Evolutionary conservation across 2,329 filamentous ascomycete genomes (phyloP).

Genomic region (Aspergillus ochraceoroseus): DNA sequence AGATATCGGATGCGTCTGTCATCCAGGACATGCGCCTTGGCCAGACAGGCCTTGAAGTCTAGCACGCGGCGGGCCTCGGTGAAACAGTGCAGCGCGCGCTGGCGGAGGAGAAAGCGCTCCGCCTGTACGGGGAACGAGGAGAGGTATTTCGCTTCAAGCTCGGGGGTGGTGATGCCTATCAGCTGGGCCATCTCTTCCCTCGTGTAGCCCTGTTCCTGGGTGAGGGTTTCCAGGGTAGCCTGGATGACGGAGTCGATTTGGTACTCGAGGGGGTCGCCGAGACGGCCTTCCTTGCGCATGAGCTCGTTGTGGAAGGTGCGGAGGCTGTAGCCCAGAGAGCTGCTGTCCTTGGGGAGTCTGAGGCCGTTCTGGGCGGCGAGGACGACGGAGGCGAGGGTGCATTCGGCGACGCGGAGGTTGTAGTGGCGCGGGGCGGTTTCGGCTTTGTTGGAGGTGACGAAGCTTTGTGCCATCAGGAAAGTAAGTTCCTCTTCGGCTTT

Average conservation of each 20-base stretch:
- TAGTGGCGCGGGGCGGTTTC: slow-evolving; percentile 91
- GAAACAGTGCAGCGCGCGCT: slow-evolving; percentile 87
- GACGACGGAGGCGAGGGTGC: slow-evolving; percentile 74
- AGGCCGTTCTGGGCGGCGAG: slow-evolving; percentile 57
- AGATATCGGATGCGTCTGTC: slow-evolving; percentile 67
- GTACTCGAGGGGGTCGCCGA: slow-evolving; percentile 51
- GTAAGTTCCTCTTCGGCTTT: slow-evolving; percentile 74
- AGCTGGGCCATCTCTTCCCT: slow-evolving; percentile 73
- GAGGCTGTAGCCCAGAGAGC: slow-evolving; percentile 75
- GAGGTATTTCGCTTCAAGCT: slow-evolving; percentile 73
- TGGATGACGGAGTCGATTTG: slow-evolving; percentile 71
- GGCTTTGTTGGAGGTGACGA: slow-evolving; percentile 90
- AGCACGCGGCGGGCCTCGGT: slow-evolving; percentile 81
- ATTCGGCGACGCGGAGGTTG: slow-evolving; percentile 94
- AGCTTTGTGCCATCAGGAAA: slow-evolving; percentile 92
- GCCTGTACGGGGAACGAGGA: slow-evolving; percentile 85
- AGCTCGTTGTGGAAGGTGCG: slow-evolving; percentile 82
- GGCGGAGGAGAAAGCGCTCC: slow-evolving; percentile 78
- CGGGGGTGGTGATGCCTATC: slow-evolving; percentile 62
- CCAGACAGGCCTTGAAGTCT: slow-evolving; percentile 73
- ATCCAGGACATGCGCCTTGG: slow-evolving; percentile 49
- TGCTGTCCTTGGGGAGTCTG: slow-evolving; percentile 69
- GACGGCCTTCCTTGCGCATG: slow-evolving; percentile 53
- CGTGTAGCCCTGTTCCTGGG: slow-evolving; percentile 78
- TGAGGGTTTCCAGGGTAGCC: slow-evolving; percentile 65